Evolutionary conservation across 2,329 filamentous ascomycete genomes (phyloP).

Genomic region (Diplodia corticola): DNA sequence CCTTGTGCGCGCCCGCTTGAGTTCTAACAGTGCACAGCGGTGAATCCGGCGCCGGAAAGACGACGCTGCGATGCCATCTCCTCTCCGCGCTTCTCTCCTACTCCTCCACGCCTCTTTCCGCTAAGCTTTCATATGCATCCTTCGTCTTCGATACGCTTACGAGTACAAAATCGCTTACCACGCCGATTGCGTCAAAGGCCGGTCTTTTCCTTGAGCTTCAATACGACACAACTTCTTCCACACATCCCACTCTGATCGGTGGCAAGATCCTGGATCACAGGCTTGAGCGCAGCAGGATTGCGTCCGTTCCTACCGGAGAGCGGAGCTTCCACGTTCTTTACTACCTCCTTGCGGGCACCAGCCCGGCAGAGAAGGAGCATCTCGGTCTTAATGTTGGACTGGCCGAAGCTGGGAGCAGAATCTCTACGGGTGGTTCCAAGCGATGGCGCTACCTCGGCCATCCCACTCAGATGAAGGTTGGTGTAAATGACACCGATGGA

Average conservation of each 20-base stretch:
- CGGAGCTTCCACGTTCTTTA: conserved; percentile 96
- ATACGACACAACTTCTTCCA: conserved; percentile 85
- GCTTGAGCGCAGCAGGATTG: conserved; percentile 86
- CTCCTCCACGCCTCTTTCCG: conserved; percentile 88
- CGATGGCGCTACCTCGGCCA: conserved; percentile 96
- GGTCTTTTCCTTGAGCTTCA: conserved; percentile 95
- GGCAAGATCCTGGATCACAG: conserved; percentile 93
- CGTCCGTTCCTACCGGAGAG: conserved; percentile 90
- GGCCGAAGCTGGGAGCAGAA: conserved; percentile 52
- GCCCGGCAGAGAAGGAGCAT: conserved; percentile 84
- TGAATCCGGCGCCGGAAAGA: conserved; percentile 95
- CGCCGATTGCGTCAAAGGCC: conserved; percentile 91
- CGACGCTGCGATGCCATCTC: conserved; percentile 86
- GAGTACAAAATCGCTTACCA: conserved; percentile 95
- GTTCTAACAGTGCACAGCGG: conserved; percentile 59
- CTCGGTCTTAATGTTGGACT: conserved; percentile 67
- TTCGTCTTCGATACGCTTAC: conserved; percentile 96
- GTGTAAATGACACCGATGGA: conserved; percentile 91
- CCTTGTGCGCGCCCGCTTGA: background rate
- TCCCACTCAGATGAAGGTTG: conserved; percentile 93
- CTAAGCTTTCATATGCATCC: conserved; percentile 87
- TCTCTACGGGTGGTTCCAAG: conserved; percentile 63
- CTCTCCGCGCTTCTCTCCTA: conserved; percentile 83
- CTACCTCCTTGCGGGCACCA: conserved; percentile 91
- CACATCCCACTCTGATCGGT: conserved; percentile 85